Base-by-base conservation (phyloP, 345 rosid genomes). In the Bruguiera parviflora region DNA sequence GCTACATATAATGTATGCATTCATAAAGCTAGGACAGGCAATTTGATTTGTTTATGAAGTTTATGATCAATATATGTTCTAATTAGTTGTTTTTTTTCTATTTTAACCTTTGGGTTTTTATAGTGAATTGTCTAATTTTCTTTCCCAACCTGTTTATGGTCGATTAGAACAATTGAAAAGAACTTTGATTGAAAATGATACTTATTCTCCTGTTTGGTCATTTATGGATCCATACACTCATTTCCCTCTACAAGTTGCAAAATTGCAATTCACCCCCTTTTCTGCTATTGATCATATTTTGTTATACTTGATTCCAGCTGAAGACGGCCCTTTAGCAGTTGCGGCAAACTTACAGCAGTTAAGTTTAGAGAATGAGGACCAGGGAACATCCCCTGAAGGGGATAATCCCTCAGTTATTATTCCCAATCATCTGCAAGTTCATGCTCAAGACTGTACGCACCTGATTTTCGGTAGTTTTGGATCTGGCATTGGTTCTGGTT, bases 391-490 rank as follows among this genome's bases (percentile, higher is more conserved):
- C 0, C 76, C 81, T 66, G 97, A 86, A 75, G 96, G 86, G 74
- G 90, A 85, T 60, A 82, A 70, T 67, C 96, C 90, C 59, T 81
- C 88, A 77, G 96, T 96, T 52, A 87, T 96, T 63, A 92, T 96
- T 73, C 99, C 99, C 66, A 82, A 86, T 80, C 99, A 96, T 78
- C 84, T 96, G 69, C 92, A 89, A 81, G 86, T 96, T 69, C 91
- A 96, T 74, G 69, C 88, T 55, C 79, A 82, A 55, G 97, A 89
- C 47, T 92, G 98, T 83, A 84, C 91, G 0, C 98, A 90, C 80
- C 84, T 95, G 86, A 92, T 97, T 79, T 95, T 95, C 73, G 99
- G 99, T 61, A 95, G 97, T 71, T 95, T 95, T 82, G 96, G 92
- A 80, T 35, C 95, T 70, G 88, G 83, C 51, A 65, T 81, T 60